Evolutionary conservation across 2,329 filamentous ascomycete genomes (phyloP).

Genomic region (Berkeleyomyces rouxiae): DNA sequence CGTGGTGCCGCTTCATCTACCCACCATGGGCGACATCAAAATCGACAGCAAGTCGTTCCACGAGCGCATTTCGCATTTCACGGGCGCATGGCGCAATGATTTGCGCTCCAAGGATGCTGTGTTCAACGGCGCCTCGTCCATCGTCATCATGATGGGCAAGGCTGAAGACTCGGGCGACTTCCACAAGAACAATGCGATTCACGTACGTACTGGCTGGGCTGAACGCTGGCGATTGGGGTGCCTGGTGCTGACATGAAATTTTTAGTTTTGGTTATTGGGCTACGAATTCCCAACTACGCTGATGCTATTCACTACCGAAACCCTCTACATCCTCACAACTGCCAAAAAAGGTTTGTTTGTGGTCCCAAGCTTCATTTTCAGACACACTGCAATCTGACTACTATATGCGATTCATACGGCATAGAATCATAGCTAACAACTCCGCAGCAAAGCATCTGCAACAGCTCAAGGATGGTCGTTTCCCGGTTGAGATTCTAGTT

Average conservation of each 20-base stretch:
- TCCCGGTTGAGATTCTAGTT: slow-evolving; percentile 80
- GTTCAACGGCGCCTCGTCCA: slow-evolving; percentile 74
- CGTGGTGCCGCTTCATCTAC: slow-evolving; percentile 19
- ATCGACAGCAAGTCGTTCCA: slow-evolving; percentile 92
- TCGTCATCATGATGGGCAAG: slow-evolving; percentile 87
- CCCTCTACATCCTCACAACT: slow-evolving; percentile 83
- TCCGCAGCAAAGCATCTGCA: slow-evolving; percentile 74
- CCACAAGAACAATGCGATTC: slow-evolving; percentile 91
- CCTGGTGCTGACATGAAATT: background rate
- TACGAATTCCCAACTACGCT: slow-evolving; percentile 97
- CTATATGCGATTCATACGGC: background rate
- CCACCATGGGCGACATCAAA: slow-evolving; percentile 63
- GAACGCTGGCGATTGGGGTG: no score
- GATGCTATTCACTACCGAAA: slow-evolving; percentile 78
- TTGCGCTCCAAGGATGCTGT: slow-evolving; percentile 72
- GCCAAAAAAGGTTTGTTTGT: slow-evolving; percentile 72
- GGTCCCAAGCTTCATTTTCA: background rate
- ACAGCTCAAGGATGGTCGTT: slow-evolving; percentile 77
- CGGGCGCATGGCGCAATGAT: slow-evolving; percentile 90
- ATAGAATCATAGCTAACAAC: background rate
- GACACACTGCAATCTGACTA: background rate
- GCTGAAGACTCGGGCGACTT: slow-evolving; percentile 76
- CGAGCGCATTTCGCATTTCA: slow-evolving; percentile 74
- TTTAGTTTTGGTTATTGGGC: slow-evolving; percentile 89
- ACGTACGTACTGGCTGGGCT: slow-evolving; percentile 40